Evolutionary conservation across 345 rosid genomes (phyloP), one percentile per base, ranked within the genome.

Genomic region (Acer saccharum): DNA sequence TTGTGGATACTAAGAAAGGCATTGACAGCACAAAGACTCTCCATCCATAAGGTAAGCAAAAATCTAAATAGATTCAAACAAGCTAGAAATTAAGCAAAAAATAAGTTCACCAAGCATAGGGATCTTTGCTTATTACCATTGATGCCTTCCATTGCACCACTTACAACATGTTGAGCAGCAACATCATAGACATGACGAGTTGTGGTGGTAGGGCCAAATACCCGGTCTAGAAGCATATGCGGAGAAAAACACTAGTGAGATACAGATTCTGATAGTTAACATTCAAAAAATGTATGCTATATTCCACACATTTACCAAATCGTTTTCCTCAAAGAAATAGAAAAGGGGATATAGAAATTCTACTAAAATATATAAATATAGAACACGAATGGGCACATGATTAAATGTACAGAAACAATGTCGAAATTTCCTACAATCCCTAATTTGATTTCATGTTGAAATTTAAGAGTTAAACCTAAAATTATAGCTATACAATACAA

Each of bases 121-220:
- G 69, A 29, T 70, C 29, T 63, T 35, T 57, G 39, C 7, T 54
- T 68, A 80, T 73, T 90, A 96, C 99, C 99, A 70, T 89, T 96
- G 78, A 96, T 66, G 80, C 99, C 99, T 79, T 96, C 98, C 99
- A 96, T 96, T 44, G 98, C 90, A 84, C 99, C 97, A 83, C 84
- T 82, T 79, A 96, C 92, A 83, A 94, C 94, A 86, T 96, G 97
- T 81, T 94, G 99, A 46, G 98, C 94, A 83, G 98, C 93, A 81
- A 96, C 89, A 87, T 96, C 99, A 80, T 94, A 92, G 63, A 96
- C 99, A 84, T 96, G 98, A 68, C 99, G 97, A n/a, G 99, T 96
- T 67, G 99, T 96, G 77, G 99, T 96, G 41, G 99, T 96, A 25
- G 99, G 99, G 75, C 99, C 99, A 85, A 96, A 94, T 58, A 96